Conservation (phyloP, 768 basidiomycete species). For the Termitomyces sp. region DNA sequence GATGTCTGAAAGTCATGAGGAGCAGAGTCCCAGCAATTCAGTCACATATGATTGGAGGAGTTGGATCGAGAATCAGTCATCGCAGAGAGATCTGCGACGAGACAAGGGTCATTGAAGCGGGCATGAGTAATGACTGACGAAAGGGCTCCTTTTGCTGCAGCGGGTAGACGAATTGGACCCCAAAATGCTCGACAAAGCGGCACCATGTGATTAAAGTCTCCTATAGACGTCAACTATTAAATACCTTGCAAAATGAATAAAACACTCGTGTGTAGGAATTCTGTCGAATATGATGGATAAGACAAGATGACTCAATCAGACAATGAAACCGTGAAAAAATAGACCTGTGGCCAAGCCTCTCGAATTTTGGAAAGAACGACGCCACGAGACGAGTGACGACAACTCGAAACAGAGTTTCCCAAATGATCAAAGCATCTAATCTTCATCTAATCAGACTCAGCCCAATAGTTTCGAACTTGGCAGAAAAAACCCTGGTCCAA, state of each 20-base stretch:
- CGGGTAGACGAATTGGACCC: not conserved
- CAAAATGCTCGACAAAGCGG: not conserved
- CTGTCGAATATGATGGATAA: not conserved
- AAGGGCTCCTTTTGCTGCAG: not conserved
- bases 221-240: not conserved
- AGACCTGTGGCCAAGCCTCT: not conserved
- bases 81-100: not conserved
- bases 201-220: not conserved
- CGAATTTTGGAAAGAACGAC: not conserved
- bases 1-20: not conserved
- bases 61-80: not conserved
- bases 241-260: not conserved
- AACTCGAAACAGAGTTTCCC: too few relatives aligned
- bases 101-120: not conserved
- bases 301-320: too few relatives aligned
- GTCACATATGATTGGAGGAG: not conserved
- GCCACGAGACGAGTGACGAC: not conserved
- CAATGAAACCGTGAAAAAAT: not conserved
- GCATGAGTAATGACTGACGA: constrained; percentile 1
- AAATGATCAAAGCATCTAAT: not conserved
- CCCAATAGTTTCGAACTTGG: too few relatives aligned
- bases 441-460: not conserved
- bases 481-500: too few relatives aligned
- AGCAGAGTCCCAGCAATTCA: not conserved
- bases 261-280: not conserved